Evolutionary conservation across 371 early-diverging fungal species (phyloP).

Genomic region (Choanephora cucurbitarum): DNA sequence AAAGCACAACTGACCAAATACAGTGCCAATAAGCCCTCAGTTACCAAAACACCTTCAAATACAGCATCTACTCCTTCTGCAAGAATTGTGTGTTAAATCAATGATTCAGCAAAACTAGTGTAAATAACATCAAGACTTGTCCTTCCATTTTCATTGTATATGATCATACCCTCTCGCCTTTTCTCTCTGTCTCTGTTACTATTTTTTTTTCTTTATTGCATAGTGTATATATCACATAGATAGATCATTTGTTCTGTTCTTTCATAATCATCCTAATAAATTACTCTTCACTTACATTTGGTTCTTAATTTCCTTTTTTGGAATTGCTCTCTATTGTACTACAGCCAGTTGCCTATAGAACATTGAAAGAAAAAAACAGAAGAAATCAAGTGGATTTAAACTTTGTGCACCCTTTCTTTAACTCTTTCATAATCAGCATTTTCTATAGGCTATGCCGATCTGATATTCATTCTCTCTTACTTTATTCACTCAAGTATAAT

Average conservation of each 20-base stretch:
- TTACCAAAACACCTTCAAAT: not conserved
- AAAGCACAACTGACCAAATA: constrained; percentile 19
- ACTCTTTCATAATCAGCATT: not conserved
- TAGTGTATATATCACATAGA: not conserved
- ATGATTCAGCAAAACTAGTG: not conserved
- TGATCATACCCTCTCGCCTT: not conserved
- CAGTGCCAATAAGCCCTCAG: not conserved
- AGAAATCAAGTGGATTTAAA: not conserved
- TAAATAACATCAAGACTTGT: not conserved
- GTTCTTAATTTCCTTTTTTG: not conserved
- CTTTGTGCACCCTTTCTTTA: not conserved
- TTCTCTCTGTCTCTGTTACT: not conserved
- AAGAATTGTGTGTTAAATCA: constrained; percentile 7
- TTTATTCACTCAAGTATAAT: too few relatives aligned
- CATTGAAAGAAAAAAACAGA: not conserved
- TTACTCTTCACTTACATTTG: too few relatives aligned
- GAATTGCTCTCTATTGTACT: not conserved
- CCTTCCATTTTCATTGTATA: not conserved
- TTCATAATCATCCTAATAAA: not conserved
- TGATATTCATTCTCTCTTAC: not conserved
- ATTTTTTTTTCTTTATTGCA: too few relatives aligned
- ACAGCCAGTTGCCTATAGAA: not conserved
- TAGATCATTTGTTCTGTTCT: not conserved
- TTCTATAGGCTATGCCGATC: not conserved
- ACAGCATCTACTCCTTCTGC: not conserved